Base-by-base conservation (phyloP, 768 basidiomycete species). In the Macrolepiota albuminosa region DNA sequence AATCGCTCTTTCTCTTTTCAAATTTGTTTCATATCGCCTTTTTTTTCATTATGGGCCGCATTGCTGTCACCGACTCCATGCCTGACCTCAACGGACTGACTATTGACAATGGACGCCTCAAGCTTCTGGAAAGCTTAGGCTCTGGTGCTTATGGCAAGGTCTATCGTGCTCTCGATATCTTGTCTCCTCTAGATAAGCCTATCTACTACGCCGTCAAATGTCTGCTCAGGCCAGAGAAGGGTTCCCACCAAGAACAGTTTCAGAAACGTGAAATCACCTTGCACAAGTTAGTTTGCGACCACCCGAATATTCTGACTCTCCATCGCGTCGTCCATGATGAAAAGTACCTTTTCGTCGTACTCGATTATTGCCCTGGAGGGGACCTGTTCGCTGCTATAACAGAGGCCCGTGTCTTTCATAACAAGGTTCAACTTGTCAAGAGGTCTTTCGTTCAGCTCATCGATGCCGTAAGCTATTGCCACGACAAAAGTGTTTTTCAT, bases 81-180 rank as follows among this genome's bases (percentile, higher is more conserved):
- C 84, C 82, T 61, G 75, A 84, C 63, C 80, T 85, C 65, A 72
- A 78, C 49, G 82, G 81, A 55, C 68, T 71, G 53, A 64, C 69
- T 55, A 76, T 92, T 66, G 82, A 84, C 72, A 73, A 79, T 61
- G 84, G 84, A 62, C 84, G 81, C 59, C 80, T 88, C 67, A 77
- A 78, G 64, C 78, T 94, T 63, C 69, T 82, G 60, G 79, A 83
- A 60, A 76, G 78, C 56, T 77, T 94, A 58, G 92, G 89, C 54
- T 77, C 83, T 51, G 93, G 93, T 24, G 84, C 88, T 10, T 91
- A 89, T 60, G 89, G 90, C 59, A 81, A 84, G 50, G 90, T 93
- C 64, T 92, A 93, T 73, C 79, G 82, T 56, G 91, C 88, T 33
- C 69, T 85, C 53, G 85, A 89, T 69, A 68, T 72, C 45, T 68